Evolutionary conservation across 768 basidiomycete species (phyloP).

Genomic region (Amanita exitialis): DNA sequence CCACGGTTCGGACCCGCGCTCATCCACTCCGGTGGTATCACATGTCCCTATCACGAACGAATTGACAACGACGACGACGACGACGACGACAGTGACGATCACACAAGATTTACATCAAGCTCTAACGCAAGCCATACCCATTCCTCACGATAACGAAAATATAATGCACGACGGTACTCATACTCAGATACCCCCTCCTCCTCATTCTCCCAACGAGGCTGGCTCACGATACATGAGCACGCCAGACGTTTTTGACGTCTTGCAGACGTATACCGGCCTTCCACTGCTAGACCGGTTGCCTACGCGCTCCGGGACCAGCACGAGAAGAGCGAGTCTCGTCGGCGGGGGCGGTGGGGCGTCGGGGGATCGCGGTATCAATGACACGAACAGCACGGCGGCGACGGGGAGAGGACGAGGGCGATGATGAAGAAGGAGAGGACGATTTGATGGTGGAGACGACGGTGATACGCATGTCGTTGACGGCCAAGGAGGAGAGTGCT

Average conservation of each 20-base stretch:
- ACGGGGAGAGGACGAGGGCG: no score
- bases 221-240: constrained; percentile 54
- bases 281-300: constrained; percentile 62
- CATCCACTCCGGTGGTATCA: no score
- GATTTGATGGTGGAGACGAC: constrained; percentile 35
- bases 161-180: no score
- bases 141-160: neutral
- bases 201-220: no score
- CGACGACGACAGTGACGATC: no score
- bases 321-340: neutral
- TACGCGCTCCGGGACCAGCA: constrained; percentile 23
- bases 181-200: no score
- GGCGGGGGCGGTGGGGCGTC: neutral
- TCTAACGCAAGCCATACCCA: no score
- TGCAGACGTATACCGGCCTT: constrained; percentile 72
- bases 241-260: constrained; percentile 62
- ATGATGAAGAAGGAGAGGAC: neutral
- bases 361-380: neutral
- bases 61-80: no score
- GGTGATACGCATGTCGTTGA: constrained; percentile 64
- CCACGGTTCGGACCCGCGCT: no score
- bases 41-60: no score
- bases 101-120: no score
- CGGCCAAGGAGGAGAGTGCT: constrained; percentile 47
- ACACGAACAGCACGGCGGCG: no score